Evolutionary conservation across 495 filamentous ascomycete genomes (phyloP), one percentile per base, ranked within the genome.

Genomic region (Letharia columbiana): DNA sequence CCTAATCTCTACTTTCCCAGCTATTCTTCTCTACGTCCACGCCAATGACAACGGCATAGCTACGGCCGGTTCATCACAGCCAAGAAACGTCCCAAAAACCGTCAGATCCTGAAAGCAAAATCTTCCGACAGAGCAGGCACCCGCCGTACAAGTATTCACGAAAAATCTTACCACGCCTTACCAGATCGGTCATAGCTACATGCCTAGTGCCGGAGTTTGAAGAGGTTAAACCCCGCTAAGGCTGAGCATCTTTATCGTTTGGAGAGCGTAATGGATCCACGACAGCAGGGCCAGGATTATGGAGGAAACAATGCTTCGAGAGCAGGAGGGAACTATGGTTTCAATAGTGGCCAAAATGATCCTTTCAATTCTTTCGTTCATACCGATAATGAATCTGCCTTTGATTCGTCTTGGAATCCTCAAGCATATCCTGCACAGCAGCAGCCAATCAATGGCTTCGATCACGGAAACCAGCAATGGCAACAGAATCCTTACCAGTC

Each of bases 341-440:
- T 66, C 62, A 67, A 67, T 57, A 56, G 40, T 13, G 42, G 58
- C 13, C 71, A 65, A 44, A 70, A 67, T 60, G 71, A 72, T 62
- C 54, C 71, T 3, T 72, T 72, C 62, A 70, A 65, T 52, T 67
- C 71, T 40, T 70, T 72, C 17, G 64, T 72, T 17, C 59, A 70
- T 45, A 67, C 64, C 18, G 69, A 71, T 41, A 66, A 73, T 68
- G 71, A 73, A 4, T 62, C 58, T 35, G 65, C 71, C 12, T 73
- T 71, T 60, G 64, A 70, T 40, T 61, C 64, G 12, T 60, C 67
- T 11, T 73, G 71, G 71, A 66, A 69, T 61, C 33, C 67, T 54
- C 63, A 67, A 49, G 45, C 65, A 4, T 69, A 68, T 39, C 65
- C 66, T 57, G 45, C 56, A 31, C 62, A 56, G 39, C 62, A 70